Conservation (phyloP, 2,329 filamentous ascomycete genomes). For the Ophidiomyces ophidiicola region DNA sequence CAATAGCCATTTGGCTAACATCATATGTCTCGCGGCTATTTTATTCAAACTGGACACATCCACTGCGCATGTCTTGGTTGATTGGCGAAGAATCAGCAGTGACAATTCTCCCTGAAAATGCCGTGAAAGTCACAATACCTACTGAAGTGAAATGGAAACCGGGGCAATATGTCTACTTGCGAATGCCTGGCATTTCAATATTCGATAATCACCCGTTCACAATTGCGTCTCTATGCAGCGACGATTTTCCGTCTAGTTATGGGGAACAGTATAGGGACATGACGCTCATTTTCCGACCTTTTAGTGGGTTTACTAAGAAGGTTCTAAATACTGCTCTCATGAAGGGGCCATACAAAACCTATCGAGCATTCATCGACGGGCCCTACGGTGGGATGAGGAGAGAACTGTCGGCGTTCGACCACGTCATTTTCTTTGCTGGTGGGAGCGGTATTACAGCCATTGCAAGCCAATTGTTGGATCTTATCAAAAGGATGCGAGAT, state of each 20-base stretch:
- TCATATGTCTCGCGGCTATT: constrained; percentile 65
- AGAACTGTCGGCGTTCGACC: constrained; percentile 82
- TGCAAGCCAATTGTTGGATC: constrained; percentile 75
- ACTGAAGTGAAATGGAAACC: constrained; percentile 88
- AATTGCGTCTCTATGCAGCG: constrained; percentile 80
- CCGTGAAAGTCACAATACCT: constrained; percentile 89
- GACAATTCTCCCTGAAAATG: constrained; percentile 79
- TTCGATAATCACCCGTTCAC: constrained; percentile 95
- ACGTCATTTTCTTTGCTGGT: constrained; percentile 82
- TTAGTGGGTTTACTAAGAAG: constrained; percentile 75
- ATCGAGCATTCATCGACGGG: constrained; percentile 82
- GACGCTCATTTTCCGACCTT: constrained; percentile 81
- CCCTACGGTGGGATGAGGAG: constrained; percentile 92
- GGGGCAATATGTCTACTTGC: constrained; percentile 86
- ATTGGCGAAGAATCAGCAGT: constrained; percentile 87
- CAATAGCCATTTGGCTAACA: constrained; percentile 61
- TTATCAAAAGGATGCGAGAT: constrained; percentile 95
- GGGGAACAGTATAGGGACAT: constrained; percentile 80
- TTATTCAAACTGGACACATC: constrained; percentile 81
- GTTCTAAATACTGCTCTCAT: constrained; percentile 72
- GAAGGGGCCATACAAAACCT: constrained; percentile 82
- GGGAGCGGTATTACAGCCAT: constrained; percentile 91
- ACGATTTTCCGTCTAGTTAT: constrained; percentile 86
- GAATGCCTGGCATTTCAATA: constrained; percentile 82
- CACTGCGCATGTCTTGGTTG: constrained; percentile 65